Evolutionary conservation across 345 rosid species (phyloP), one percentile per base, ranked within the genome.

Genomic region (Dovyalis caffra): DNA sequence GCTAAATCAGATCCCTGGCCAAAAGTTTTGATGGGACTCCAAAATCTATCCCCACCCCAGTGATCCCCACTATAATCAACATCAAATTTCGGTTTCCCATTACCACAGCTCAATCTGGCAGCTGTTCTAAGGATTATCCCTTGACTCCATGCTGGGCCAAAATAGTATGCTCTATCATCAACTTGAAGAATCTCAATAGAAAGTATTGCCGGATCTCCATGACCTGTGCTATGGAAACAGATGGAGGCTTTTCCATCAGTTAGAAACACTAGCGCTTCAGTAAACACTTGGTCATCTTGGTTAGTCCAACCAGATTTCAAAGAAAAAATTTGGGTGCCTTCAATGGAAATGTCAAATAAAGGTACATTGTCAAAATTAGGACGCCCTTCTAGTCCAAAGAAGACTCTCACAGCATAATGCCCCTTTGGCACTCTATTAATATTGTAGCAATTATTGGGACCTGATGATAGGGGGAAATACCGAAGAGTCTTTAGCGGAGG

Each of bases 31-130:
- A 88, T 74, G 0, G 89, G 85, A 65, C 69, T 71, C 99, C 99
- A 96, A 84, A 89, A 96, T 81, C 99, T 93, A 82, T 96, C 99
- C 79, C 99, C 98, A 64, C 99, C 97, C 99, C 99, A 96, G 53
- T 51, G 90, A 75, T 93, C 91, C 21, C 88, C 99, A 47, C 87
- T 79, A 40, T 89, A 93, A 72, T 91, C 98, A 76, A 75, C 87
- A 83, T 81, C 98, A 68, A 96, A 93, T 80, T 76, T 92, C 2
- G 91, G 74, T 81, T 79, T 80, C 66, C 90, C 88, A 29, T 85
- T 87, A 21, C 99, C 99, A 80, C 91, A 90, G 80, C 88, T 92
- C 76, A 93, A 70, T 80, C 99, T 90, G 2, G 85, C 81, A 34
- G 86, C 95, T 23, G 97, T 92, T 83, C 89, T 89, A 4, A 96